Evolutionary conservation across 1,284 basidiomycete genomes (phyloP).

Genomic region (Rhodotorula sp.): DNA sequence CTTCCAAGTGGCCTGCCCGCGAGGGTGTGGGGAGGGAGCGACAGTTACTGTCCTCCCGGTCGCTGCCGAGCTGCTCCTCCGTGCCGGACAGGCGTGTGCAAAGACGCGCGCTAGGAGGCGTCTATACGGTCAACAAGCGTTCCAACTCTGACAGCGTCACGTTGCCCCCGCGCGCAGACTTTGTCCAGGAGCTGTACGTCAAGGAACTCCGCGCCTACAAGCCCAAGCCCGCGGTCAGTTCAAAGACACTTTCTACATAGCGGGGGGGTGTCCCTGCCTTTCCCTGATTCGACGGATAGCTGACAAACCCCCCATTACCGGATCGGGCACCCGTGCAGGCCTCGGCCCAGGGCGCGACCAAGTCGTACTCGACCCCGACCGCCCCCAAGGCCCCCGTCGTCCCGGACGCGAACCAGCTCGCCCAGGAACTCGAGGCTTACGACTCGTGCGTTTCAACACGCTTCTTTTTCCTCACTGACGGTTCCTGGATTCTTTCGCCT

Average conservation of each 20-base stretch:
- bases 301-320: background rate
- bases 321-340: conserved; percentile 28
- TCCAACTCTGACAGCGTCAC: background rate
- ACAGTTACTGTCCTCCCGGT: too few species aligned
- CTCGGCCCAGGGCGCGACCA: conserved; percentile 47
- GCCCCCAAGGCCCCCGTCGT: conserved; percentile 50
- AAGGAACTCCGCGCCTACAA: conserved; percentile 54
- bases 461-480: too few species aligned
- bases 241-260: too few species aligned
- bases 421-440: conserved; percentile 52
- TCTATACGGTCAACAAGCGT: too few species aligned
- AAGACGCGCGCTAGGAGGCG: too few species aligned
- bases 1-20: too few species aligned
- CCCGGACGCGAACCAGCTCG: conserved; percentile 50
- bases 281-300: too few species aligned
- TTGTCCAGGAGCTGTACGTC: conserved; percentile 53
- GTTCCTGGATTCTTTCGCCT: background rate
- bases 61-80: background rate
- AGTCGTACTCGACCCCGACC: conserved; percentile 51
- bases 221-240: conserved; percentile 48
- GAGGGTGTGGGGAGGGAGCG: too few species aligned
- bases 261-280: background rate
- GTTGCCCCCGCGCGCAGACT: conserved; percentile 44
- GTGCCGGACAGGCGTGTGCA: too few species aligned
- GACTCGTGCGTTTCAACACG: conserved; percentile 39